Evolutionary conservation across 164 flowering plant species (phyloP), one percentile per base, ranked within the genome.

Genomic region (Protea cynaroides): DNA sequence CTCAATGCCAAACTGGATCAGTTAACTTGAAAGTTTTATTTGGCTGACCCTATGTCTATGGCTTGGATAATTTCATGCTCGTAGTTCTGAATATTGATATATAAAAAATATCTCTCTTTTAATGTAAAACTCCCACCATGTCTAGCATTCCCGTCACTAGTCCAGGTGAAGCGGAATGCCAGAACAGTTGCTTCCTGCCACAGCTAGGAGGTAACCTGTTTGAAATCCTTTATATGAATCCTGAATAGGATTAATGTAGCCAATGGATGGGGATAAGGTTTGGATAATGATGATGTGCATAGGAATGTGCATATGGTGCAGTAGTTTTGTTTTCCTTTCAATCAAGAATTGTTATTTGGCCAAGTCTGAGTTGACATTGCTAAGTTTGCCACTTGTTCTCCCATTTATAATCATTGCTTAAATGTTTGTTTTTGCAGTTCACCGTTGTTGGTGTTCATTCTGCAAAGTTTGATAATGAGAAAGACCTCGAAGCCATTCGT

Each of bases 391-490:
- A 56, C 44, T 10, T 22, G 37, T 17, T 23, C 46, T 56, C 29
- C 50, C 29, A 19, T 25, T 0, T 25, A 21, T 25, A 58, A 23
- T 8, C 23, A 43, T 8, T 56, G 25, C 34, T 0, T 58, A 52
- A n/a, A 6, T 19, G 19, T 37, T 24, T 50, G 44, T 61, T 56
- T 70, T 9, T 72, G 74, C 87, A 94, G 98, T 87, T 94, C 66
- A 76, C 80, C 53, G 97, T 94, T 67, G 82, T 94, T 64, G 98
- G 98, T 57, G 98, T 94, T 47, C 98, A 94, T 75, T 94, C 98
- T 59, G 98, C 98, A 25, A 94, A 94, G 72, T 94, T 94, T 72
- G 97, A 94, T 62, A 94, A 90, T 71, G 97, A 94, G 81, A 94
- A 87, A 76, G 97, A 94, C 79, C 78, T 85, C 46, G 95, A 87